A percentile compares a stretch with the other conserved stretches of the same genome.
Conservation (phyloP, 208 protist species). For the Trypanosoma grayi region DNA sequence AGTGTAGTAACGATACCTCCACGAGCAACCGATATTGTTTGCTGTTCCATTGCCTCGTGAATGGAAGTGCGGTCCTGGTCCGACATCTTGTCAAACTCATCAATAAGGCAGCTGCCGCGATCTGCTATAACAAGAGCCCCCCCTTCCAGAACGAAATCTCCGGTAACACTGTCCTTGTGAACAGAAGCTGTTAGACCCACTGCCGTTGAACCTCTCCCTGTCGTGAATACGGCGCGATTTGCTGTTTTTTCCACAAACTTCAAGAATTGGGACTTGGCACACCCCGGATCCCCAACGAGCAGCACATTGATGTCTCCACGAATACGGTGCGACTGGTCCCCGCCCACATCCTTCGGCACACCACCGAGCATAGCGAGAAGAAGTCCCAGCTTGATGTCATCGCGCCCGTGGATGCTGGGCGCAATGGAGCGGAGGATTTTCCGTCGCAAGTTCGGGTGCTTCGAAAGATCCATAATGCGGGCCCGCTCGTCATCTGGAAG, state of each 20-base stretch:
- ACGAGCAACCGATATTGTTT: constrained; percentile 99
- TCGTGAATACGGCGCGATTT: constrained; percentile 98
- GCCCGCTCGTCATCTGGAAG: constrained; percentile 89
- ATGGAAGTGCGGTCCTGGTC: constrained; percentile 98
- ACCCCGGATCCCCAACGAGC: constrained; percentile 99
- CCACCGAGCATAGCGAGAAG: constrained; percentile 98
- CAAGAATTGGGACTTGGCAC: constrained; percentile 96
- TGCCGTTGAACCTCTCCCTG: constrained; percentile 97
- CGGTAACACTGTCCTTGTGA: constrained; percentile 96
- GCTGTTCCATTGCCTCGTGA: constrained; percentile 99
- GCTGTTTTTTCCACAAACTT: constrained; percentile 99
- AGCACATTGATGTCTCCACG: constrained; percentile 99
- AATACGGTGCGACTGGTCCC: constrained; percentile 95
- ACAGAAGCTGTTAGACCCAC: constrained; percentile 99
- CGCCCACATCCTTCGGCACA: constrained; percentile 90
- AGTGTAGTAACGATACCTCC: constrained; percentile 99
- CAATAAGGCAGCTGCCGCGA: constrained; percentile 98
- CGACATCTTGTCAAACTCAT: constrained; percentile 99
- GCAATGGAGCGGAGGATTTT: constrained; percentile 97
- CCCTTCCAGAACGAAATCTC: constrained; percentile 99
- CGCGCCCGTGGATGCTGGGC: constrained; percentile 99
- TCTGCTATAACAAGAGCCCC: constrained; percentile 99
- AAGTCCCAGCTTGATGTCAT: constrained; percentile 99
- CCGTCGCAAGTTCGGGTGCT: constrained; percentile 81
- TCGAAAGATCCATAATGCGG: constrained; percentile 88